Conservation (phyloP, 2,329 filamentous ascomycete genomes). For the Gnomoniopsis smithogilvyi region DNA sequence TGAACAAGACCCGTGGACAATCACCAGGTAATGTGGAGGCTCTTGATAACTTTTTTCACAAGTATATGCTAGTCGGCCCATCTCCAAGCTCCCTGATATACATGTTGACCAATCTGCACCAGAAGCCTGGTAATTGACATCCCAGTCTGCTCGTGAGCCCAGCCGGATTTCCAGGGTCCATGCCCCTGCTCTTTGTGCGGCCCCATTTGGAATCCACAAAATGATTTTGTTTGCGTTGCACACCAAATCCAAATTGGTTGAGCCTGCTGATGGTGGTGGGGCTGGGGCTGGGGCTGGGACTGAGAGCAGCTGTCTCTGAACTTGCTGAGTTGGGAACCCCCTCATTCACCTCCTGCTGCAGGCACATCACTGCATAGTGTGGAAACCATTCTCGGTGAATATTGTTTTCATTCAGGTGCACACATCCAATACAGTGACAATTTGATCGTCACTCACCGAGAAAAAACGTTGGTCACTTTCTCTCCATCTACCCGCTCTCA, state of each 20-base stretch:
- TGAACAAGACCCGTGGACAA: too few species aligned
- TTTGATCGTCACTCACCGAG: background rate
- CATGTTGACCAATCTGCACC: too few species aligned
- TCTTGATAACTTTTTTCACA: too few species aligned
- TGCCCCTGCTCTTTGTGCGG: background rate
- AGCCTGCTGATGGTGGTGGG: too few species aligned
- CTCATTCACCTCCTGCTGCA: background rate
- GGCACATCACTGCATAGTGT: background rate
- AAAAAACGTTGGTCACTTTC: too few species aligned
- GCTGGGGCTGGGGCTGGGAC: background rate
- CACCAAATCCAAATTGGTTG: background rate
- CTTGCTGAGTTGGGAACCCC: background rate
- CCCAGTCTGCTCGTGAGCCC: too few species aligned
- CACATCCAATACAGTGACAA: background rate
- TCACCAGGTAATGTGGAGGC: too few species aligned
- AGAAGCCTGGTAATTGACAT: too few species aligned
- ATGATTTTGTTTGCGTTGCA: constrained; percentile 2
- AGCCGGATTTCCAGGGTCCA: background rate
- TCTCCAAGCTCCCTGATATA: too few species aligned
- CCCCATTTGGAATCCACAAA: background rate
- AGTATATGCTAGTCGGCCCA: too few species aligned
- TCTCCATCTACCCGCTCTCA: background rate
- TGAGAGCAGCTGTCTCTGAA: background rate
- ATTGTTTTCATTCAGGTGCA: too few species aligned
- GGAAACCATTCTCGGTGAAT: background rate